Percentiles rank a stretch among this genome's conserved stretches.
Evolutionary conservation across 257 asterid genomes (phyloP).

Genomic region (Solanum chaucha): DNA sequence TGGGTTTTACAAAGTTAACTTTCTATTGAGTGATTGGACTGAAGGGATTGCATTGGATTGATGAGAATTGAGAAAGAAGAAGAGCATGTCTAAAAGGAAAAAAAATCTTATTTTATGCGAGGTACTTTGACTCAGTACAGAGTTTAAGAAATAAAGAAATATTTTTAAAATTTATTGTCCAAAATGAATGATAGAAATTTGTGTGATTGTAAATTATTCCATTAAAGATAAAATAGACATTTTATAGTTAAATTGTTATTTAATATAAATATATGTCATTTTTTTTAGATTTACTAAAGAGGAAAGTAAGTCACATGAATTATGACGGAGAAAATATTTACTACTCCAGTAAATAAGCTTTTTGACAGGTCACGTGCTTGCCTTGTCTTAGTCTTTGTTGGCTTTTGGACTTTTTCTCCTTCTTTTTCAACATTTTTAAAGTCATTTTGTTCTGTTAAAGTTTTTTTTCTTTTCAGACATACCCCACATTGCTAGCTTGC

Average conservation of each 20-base stretch:
- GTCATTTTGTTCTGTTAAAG: slow-evolving; percentile 36
- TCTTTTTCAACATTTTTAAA: background rate
- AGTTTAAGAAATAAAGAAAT: too few relatives aligned
- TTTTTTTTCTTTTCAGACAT: slow-evolving; percentile 11
- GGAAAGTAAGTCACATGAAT: too few relatives aligned
- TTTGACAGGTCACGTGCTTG: slow-evolving; percentile 87
- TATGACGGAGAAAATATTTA: too few relatives aligned
- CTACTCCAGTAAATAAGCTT: background rate
- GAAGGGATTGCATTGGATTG: slow-evolving; percentile 52
- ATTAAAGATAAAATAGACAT: too few relatives aligned
- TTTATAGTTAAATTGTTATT: too few relatives aligned
- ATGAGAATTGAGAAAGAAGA: slow-evolving; percentile 37
- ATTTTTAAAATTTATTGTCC: too few relatives aligned
- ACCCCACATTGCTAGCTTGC: slow-evolving; percentile 3
- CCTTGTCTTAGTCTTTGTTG: slow-evolving; percentile 58
- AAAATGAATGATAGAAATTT: too few relatives aligned
- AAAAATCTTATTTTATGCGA: background rate
- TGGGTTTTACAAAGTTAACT: slow-evolving; percentile 9
- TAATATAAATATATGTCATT: too few relatives aligned
- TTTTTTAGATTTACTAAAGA: too few relatives aligned
- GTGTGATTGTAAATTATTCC: fast-evolving
- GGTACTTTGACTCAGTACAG: too few relatives aligned
- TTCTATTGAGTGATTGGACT: slow-evolving; percentile 37
- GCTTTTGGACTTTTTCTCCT: slow-evolving; percentile 21
- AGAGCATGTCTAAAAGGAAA: background rate